These are phyloP conservation scores for Barbarea vulgaris DNA, from an alignment of 345 rosid species.

Conservation along the genomic window DNA sequence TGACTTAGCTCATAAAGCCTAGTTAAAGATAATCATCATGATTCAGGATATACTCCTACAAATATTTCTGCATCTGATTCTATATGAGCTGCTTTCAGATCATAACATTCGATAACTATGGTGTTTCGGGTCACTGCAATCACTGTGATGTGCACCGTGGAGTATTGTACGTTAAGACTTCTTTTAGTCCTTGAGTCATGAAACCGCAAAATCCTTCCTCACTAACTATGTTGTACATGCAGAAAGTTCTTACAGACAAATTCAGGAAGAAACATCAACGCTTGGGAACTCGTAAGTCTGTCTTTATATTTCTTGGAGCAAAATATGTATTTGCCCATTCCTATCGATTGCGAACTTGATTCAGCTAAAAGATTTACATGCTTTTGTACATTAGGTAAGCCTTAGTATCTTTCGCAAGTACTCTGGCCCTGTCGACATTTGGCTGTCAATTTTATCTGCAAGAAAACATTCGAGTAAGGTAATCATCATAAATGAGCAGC, in stretches of 20 bases:
- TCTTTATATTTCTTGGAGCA: not conserved
- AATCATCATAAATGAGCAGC: conserved; percentile 50
- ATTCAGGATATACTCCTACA: not conserved
- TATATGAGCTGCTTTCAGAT: conserved; percentile 49
- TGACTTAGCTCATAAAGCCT: conserved; percentile 27
- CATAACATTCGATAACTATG: conserved; percentile 73
- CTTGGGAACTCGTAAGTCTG: conserved; percentile 77
- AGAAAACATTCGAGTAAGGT: conserved; percentile 20
- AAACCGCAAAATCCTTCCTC: conserved; percentile 11
- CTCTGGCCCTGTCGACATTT: conserved; percentile 70
- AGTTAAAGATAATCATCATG: conserved; percentile 2
- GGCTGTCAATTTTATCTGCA: conserved; percentile 52
- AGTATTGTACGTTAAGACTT: conserved; percentile 52
- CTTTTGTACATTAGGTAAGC: conserved; percentile 50
- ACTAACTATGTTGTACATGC: conserved; percentile 39
- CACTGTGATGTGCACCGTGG: conserved; percentile 75
- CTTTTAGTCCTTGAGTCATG: not conserved
- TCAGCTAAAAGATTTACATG: not conserved
- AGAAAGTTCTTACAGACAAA: conserved; percentile 56
- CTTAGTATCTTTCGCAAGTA: conserved; percentile 75
- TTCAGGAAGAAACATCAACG: conserved; percentile 56
- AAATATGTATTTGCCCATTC: not conserved
- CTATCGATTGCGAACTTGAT: conserved; percentile 18
- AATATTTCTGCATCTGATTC: not conserved
- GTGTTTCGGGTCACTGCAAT: conserved; percentile 87